Evolutionary conservation across 192 early-diverging fungal species (phyloP), one percentile per base, ranked within the genome.

Genomic region (Phycomyces blakesleeanus): DNA sequence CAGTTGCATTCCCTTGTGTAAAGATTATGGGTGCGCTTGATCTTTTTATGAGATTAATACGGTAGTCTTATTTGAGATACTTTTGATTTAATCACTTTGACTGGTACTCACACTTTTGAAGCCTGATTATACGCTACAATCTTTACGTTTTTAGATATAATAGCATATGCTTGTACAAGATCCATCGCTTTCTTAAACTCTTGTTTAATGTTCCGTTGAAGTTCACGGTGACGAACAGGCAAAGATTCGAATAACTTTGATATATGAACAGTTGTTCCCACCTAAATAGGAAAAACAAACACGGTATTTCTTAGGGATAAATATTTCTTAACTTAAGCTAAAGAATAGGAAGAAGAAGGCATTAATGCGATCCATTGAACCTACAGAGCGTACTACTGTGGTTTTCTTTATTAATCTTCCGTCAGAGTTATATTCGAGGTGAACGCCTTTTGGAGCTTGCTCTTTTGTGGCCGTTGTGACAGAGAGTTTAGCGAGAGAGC

Each of bases 151-250:
- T 77, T 73, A 20, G 81, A 78, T 20, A 94, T 85, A 5, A 97
- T 71, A 4, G 89, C 89, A 63, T 97, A 98, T 9, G 88, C 83
- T 73, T 98, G 92, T 15, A 98, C 64, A 5, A 95, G 56, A 6
- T 81, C 78, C 21, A 97, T 71, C 26, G 89, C 82, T 37, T 91
- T 91, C 8, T 80, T 68, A 63, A 85, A 94, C 64, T 99, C 96
- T 12, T 83, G 68, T 47, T 86, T 87, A 40, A 89, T 78, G 59
- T 96, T 93, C 27, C 86, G 84, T 56, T 89, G 90, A 73, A 97
- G 87, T 66, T 98, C 95, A 34, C 80, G 81, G 39, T 78, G 72
- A 15, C 97, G 82, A 11, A 99, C 97, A 3, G 97, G 97, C 69
- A 95, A 80, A 16, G 78, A 70, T 8, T 83, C 81, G 83, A 99